Percentiles rank a stretch among this genome's conserved stretches.
Evolutionary conservation across 2,329 filamentous ascomycete genomes (phyloP).

Genomic region (Cordyceps farinosa): DNA sequence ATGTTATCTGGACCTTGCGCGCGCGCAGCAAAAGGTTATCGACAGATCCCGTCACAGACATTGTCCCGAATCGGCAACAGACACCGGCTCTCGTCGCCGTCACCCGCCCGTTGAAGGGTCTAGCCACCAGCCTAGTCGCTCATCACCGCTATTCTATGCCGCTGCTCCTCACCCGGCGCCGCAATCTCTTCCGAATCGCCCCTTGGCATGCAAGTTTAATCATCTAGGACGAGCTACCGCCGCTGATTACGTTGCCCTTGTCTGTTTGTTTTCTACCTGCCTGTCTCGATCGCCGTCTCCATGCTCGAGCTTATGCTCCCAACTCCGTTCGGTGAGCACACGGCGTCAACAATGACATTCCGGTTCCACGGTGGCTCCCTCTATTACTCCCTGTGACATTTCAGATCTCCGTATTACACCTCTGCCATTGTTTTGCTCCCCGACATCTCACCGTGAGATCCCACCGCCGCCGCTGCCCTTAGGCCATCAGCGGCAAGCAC

Average conservation of each 20-base stretch:
- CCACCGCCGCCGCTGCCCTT: background rate
- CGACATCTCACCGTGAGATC: background rate
- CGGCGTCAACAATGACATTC: background rate
- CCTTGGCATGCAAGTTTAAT: background rate
- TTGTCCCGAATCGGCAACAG: slow-evolving; percentile 6
- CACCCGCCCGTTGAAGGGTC: background rate
- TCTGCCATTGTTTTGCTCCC: background rate
- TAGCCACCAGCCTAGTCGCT: background rate
- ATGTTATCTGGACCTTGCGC: background rate
- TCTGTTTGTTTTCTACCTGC: background rate
- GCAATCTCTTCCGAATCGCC: background rate
- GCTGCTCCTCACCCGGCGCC: background rate
- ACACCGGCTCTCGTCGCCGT: slow-evolving; percentile 4
- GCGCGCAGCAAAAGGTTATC: background rate
- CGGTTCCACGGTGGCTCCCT: slow-evolving; percentile 5
- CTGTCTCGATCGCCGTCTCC: background rate
- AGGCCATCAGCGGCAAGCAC: background rate
- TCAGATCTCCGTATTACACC: background rate
- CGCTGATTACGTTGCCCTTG: background rate
- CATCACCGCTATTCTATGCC: background rate
- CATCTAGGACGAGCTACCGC: background rate
- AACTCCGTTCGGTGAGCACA: slow-evolving; percentile 4
- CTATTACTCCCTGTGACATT: background rate
- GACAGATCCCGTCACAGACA: slow-evolving; percentile 4
- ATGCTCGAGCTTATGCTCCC: slow-evolving; percentile 1